Evolutionary conservation across 192 early-diverging fungal species (phyloP).

Genomic region (Tieghemiomyces parasiticus): DNA sequence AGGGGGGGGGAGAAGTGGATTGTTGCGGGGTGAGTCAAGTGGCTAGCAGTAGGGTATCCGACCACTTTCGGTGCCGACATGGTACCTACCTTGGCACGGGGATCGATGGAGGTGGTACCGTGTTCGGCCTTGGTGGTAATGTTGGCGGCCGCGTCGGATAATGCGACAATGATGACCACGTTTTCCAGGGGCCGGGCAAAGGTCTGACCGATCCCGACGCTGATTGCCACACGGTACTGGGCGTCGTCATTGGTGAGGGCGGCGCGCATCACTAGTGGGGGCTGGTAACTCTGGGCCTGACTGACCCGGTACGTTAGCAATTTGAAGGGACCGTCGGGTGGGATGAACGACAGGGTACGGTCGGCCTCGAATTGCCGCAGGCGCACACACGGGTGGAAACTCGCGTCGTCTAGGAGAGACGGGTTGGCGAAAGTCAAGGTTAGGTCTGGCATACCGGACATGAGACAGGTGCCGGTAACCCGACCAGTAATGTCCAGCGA

Average conservation of each 20-base stretch:
- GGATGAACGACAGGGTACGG: constrained; percentile 72
- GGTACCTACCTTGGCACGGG: constrained; percentile 6
- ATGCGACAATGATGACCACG: not conserved
- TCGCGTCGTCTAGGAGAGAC: constrained; percentile 55
- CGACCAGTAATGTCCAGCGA: constrained; percentile 67
- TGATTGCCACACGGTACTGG: not conserved
- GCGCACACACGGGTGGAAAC: constrained; percentile 85
- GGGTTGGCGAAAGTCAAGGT: constrained; percentile 57
- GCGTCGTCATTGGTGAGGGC: not conserved
- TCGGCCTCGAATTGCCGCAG: constrained; percentile 67
- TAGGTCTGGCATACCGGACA: constrained; percentile 91
- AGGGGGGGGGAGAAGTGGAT: not conserved
- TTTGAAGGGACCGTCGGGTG: constrained; percentile 85
- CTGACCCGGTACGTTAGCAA: constrained; percentile 22
- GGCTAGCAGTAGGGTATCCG: not conserved
- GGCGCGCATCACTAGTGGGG: not conserved
- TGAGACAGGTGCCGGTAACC: constrained; percentile 54
- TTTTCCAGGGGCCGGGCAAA: not conserved
- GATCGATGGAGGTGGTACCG: not conserved
- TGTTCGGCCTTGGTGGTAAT: not conserved
- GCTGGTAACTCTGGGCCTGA: not conserved
- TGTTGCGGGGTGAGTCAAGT: not conserved
- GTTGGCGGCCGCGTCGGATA: not conserved
- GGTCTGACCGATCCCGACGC: not conserved
- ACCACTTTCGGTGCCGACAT: not conserved